phyloP scores from a whole-genome alignment of 495 filamentous ascomycete species.

The Rhypophila decipiens region DNA sequence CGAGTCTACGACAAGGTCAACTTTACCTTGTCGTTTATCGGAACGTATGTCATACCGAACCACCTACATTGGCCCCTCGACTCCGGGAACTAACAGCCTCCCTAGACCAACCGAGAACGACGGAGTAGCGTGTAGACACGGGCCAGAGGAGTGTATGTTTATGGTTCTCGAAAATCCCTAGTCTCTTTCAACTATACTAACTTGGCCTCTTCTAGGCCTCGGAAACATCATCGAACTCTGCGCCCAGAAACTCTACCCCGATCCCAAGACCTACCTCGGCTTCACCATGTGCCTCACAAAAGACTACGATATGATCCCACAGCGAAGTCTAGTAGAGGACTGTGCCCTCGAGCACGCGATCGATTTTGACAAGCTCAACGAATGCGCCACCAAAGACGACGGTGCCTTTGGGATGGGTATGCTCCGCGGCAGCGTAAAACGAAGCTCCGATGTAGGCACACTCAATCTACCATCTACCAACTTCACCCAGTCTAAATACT shows the following conservation, averaged over 20 bases:
- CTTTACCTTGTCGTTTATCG: constrained; percentile 87
- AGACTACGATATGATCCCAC: constrained; percentile 67
- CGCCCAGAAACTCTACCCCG: constrained; percentile 70
- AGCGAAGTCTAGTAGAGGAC: constrained; percentile 64
- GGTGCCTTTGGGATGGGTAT: constrained; percentile 59
- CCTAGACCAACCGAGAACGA: constrained; percentile 49
- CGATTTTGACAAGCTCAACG: constrained; percentile 75
- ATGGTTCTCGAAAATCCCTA: neutral
- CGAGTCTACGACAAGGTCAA: constrained; percentile 75
- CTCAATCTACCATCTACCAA: neutral
- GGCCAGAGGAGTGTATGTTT: constrained; percentile 63
- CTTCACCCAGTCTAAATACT: neutral
- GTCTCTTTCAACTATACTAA: too few relatives aligned
- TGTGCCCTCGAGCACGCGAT: constrained; percentile 88
- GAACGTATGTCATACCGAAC: constrained; percentile 50
- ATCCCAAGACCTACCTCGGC: constrained; percentile 79
- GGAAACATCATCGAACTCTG: constrained; percentile 93
- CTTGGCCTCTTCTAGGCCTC: constrained; percentile 42
- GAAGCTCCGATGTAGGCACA: constrained; percentile 45
- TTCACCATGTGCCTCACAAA: constrained; percentile 82
- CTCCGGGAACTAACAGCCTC: neutral
- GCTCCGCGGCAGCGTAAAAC: constrained; percentile 68
- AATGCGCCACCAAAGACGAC: constrained; percentile 58
- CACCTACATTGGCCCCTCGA: neutral
- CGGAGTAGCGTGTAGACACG: constrained; percentile 79